phyloP scores from a whole-genome alignment of 805 yeast species.

The Ascoidea rubescens region DNA sequence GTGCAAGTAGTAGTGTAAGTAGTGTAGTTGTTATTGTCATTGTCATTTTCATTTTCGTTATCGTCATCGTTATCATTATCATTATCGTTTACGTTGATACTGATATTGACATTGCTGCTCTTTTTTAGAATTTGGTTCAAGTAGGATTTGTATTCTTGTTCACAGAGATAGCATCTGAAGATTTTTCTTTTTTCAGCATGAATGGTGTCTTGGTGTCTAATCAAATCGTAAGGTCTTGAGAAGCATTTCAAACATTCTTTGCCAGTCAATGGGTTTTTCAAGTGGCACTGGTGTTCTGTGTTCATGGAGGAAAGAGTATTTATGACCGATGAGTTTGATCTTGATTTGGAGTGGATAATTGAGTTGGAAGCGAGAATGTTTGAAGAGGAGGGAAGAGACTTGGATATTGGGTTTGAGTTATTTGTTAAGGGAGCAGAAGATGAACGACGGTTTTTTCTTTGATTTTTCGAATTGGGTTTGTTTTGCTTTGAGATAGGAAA shows the following conservation, averaged over 20 bases:
- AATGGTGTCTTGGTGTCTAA: conserved; percentile 92
- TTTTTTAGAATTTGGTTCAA: conserved; percentile 22
- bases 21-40: not conserved
- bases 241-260: conserved; percentile 62
- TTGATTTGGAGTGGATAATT: not conserved
- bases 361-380: not conserved
- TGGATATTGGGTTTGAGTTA: not conserved
- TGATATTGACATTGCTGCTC: no score
- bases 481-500: not conserved
- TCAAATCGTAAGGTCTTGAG: conserved; percentile 88
- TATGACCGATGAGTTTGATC: not conserved
- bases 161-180: conserved; percentile 80
- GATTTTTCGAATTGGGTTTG: not conserved
- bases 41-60: conserved; percentile 1
- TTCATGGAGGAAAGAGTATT: not conserved
- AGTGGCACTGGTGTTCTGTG: conserved; percentile 32
- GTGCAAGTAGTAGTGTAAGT: no score
- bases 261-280: conserved; percentile 48
- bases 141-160: conserved; percentile 30
- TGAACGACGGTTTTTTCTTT: no score
- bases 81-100: no score
- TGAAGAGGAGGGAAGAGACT: not conserved
- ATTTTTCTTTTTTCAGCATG: conserved; percentile 81
- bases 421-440: not conserved
- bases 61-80: not conserved